A percentile compares a stretch with the other conserved stretches of the same genome.
Conservation (phyloP, 1,139 yeast species). For the Geotrichum citri-aurantii region DNA sequence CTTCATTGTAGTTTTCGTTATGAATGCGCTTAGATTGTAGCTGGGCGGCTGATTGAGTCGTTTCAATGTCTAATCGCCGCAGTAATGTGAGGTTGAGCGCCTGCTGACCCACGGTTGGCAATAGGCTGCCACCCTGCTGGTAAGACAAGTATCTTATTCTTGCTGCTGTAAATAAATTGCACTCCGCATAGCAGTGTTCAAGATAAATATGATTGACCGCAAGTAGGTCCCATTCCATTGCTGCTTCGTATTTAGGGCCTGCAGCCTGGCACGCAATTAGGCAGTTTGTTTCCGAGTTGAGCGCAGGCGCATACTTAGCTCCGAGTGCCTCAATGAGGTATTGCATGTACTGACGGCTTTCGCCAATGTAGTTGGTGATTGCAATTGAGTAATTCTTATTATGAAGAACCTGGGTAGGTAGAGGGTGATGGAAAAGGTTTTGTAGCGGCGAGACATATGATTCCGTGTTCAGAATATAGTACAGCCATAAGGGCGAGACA, state of each 20-base stretch:
- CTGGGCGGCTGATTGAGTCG: background rate
- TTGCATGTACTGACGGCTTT: slow-evolving; percentile 66
- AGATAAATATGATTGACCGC: slow-evolving; percentile 83
- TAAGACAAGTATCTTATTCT: slow-evolving; percentile 45
- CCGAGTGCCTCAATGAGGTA: slow-evolving; percentile 63
- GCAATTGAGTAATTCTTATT: slow-evolving; percentile 53
- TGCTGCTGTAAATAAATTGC: slow-evolving; percentile 48
- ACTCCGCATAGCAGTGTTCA: slow-evolving; percentile 64
- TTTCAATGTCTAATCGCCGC: background rate
- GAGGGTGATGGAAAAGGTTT: slow-evolving; percentile 66
- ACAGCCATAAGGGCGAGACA: slow-evolving; percentile 13
- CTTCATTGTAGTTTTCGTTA: background rate
- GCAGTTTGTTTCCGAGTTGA: slow-evolving; percentile 38
- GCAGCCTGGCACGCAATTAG: slow-evolving; percentile 59
- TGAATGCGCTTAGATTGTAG: background rate
- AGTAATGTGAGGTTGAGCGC: background rate
- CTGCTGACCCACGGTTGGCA: background rate
- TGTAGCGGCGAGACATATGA: slow-evolving; percentile 53
- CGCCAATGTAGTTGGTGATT: slow-evolving; percentile 80
- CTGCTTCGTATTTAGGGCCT: slow-evolving; percentile 75
- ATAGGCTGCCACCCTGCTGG: slow-evolving; percentile 30
- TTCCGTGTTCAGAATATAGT: slow-evolving; percentile 48
- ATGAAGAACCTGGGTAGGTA: slow-evolving; percentile 47
- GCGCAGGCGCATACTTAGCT: slow-evolving; percentile 45
- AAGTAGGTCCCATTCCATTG: slow-evolving; percentile 53